Percentiles rank a stretch among this genome's conserved stretches.
Evolutionary conservation across 331 rosid species (phyloP).

Genomic region (Malus hybrid): DNA sequence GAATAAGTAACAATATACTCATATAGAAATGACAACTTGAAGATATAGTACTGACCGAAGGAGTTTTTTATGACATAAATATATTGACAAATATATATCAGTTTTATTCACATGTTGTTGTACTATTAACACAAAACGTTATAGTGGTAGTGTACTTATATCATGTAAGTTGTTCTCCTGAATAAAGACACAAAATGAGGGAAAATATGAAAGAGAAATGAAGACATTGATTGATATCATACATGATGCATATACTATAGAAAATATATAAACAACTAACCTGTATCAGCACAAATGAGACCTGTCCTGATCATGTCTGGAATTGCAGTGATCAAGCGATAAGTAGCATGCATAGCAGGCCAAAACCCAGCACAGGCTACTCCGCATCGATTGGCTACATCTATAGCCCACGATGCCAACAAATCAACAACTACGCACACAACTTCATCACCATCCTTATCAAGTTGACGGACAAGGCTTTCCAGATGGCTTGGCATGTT

Average conservation of each 20-base stretch:
- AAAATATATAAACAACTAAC: constrained; percentile 13
- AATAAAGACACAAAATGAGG: not conserved
- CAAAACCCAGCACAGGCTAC: constrained; percentile 62
- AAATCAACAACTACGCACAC: constrained; percentile 62
- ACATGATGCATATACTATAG: not conserved
- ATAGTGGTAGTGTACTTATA: too few relatives aligned
- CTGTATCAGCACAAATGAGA: constrained; percentile 59
- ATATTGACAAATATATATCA: too few relatives aligned
- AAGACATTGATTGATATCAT: not conserved
- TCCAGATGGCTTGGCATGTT: constrained; percentile 49
- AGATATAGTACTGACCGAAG: not conserved
- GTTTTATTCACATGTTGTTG: too few relatives aligned
- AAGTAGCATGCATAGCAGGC: constrained; percentile 81
- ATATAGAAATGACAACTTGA: not conserved
- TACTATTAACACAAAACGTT: too few relatives aligned
- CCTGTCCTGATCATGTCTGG: constrained; percentile 44
- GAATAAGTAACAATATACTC: not conserved
- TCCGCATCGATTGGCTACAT: constrained; percentile 34
- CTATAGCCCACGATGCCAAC: constrained; percentile 72
- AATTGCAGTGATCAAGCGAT: constrained; percentile 44
- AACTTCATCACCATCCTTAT: constrained; percentile 15
- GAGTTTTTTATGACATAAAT: not conserved
- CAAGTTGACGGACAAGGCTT: constrained; percentile 17
- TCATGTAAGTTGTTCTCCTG: too few relatives aligned
- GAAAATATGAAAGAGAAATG: not conserved